Evolutionary conservation across 2,329 filamentous ascomycete species (phyloP).

Genomic region (Penicillium sp.): DNA sequence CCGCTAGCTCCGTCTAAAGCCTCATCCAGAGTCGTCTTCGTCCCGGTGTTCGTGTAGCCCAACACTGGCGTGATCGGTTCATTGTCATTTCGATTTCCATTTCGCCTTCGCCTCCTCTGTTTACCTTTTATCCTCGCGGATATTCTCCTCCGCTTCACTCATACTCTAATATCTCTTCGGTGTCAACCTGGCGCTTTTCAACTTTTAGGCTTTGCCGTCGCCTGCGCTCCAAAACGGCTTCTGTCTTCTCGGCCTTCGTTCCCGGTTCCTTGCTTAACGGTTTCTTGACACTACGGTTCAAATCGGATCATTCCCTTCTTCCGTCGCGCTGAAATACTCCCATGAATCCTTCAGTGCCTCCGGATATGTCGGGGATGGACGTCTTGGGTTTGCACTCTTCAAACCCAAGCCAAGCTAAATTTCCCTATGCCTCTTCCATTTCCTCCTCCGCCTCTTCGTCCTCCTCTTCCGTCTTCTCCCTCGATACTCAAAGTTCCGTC

Average conservation of each 20-base stretch:
- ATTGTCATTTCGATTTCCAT: slow-evolving; percentile 3
- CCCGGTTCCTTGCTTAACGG: slow-evolving; percentile 27
- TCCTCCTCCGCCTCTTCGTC: slow-evolving; percentile 72
- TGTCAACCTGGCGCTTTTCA: slow-evolving; percentile 20
- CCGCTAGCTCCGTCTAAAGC: slow-evolving; percentile 21
- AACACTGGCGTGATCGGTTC: slow-evolving; percentile 24
- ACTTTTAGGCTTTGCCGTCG: slow-evolving; percentile 25
- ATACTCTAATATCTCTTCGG: slow-evolving; percentile 4
- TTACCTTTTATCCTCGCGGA: neutral
- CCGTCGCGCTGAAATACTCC: slow-evolving; percentile 10
- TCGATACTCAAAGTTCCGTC: slow-evolving; percentile 62
- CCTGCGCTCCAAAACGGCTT: slow-evolving; percentile 24
- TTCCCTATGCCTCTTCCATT: slow-evolving; percentile 65
- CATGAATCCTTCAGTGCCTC: slow-evolving; percentile 26
- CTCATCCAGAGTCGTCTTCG: slow-evolving; percentile 13
- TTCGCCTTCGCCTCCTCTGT: slow-evolving; percentile 1
- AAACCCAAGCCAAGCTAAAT: slow-evolving; percentile 38
- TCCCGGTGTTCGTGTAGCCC: slow-evolving; percentile 16
- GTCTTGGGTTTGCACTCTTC: slow-evolving; percentile 40
- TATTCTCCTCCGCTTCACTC: neutral
- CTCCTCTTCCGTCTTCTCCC: slow-evolving; percentile 71
- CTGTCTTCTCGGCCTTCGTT: slow-evolving; percentile 28
- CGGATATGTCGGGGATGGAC: slow-evolving; percentile 44
- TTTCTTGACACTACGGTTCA: slow-evolving; percentile 22
- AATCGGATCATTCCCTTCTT: slow-evolving; percentile 19